Evolutionary conservation across 2,329 filamentous ascomycete species (phyloP).

Genomic region (Ascochyta clinopodiicola): DNA sequence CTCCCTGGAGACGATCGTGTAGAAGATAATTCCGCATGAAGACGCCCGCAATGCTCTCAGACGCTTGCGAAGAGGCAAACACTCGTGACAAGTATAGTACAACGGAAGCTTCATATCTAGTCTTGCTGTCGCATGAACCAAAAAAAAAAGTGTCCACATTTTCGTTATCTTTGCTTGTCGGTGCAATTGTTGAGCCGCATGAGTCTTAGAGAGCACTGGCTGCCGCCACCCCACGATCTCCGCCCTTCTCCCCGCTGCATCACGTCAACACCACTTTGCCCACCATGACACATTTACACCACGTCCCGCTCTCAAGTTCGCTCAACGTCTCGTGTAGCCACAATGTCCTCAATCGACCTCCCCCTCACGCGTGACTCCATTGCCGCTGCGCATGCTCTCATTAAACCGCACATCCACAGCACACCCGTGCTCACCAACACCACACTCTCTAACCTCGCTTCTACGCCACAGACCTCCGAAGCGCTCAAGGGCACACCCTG

Average conservation of each 20-base stretch:
- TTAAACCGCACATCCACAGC: constrained; percentile 77
- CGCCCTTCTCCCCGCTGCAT: constrained; percentile 13
- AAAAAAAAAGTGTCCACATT: too few relatives aligned
- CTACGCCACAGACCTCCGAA: constrained; percentile 66
- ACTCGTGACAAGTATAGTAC: too few relatives aligned
- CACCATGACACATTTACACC: constrained; percentile 12
- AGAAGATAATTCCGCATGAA: too few relatives aligned
- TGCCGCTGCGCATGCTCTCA: constrained; percentile 71
- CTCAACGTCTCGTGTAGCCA: not conserved
- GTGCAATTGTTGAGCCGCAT: too few relatives aligned
- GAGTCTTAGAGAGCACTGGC: too few relatives aligned
- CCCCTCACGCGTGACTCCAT: constrained; percentile 78
- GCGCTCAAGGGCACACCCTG: constrained; percentile 64
- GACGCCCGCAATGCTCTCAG: too few relatives aligned
- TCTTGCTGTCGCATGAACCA: too few relatives aligned
- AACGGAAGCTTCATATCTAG: too few relatives aligned
- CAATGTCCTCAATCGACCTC: constrained; percentile 46
- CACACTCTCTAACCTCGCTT: constrained; percentile 77
- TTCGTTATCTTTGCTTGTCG: too few relatives aligned
- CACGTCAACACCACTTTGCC: constrained; percentile 2
- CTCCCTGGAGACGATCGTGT: too few relatives aligned
- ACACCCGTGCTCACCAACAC: constrained; percentile 84
- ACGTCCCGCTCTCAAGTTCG: not conserved
- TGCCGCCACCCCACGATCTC: constrained; percentile 2
- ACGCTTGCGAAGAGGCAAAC: too few relatives aligned